Evolutionary conservation across 2,329 filamentous ascomycete genomes (phyloP), one percentile per base, ranked within the genome.

Genomic region (Pezicula radicicola): DNA sequence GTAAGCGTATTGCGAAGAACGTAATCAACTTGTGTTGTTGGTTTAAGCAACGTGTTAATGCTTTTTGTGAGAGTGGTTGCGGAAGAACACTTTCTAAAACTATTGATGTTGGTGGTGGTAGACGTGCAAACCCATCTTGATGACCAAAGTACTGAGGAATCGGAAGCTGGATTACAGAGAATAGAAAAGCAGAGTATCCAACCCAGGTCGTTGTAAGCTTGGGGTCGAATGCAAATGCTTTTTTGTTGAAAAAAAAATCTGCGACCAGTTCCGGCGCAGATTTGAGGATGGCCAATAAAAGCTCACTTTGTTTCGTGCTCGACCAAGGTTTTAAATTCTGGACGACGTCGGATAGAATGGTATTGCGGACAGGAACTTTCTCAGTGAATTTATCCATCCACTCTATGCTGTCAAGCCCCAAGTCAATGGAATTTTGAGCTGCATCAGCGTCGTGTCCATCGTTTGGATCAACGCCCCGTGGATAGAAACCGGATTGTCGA

Each of bases 171-270:
- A 97, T 84, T 1, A 86, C 83, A 55, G 88, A 88, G 69, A 95
- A 96, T 5, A 99, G 72, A 56, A 97, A 90, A 0, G 91, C 85
- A 0, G 91, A 91, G 66, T 95, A 96, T 40, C 93, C 92, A 60
- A 97, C 89, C 94, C 94, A 99, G 0, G 91, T 94, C 42, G 91
- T 86, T 3, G 91, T 94, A 5, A 95, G 78, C 65, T 96, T 97
- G 0, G 94, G 92, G 40, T 97, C 92, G 56, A 96, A 91, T 0
- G 86, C 83, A 63, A 97, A 94, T 49, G 86, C 82, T 54, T 81
- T 85, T 64, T 91, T 92, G 65, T 83, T 85, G 41, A 84, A 77
- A 65, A 96, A 97, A 68, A 95, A 99, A 63, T 91, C 85, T 41
- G 91, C 88, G 1, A 96, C 82, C 3, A 97, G 78, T 69, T 97